Percentiles rank a stretch among this genome's conserved stretches.
These are phyloP conservation scores for Chlamydomonas schloesseri DNA, from an alignment of 139 green algal species.

Conservation along the genomic window DNA sequence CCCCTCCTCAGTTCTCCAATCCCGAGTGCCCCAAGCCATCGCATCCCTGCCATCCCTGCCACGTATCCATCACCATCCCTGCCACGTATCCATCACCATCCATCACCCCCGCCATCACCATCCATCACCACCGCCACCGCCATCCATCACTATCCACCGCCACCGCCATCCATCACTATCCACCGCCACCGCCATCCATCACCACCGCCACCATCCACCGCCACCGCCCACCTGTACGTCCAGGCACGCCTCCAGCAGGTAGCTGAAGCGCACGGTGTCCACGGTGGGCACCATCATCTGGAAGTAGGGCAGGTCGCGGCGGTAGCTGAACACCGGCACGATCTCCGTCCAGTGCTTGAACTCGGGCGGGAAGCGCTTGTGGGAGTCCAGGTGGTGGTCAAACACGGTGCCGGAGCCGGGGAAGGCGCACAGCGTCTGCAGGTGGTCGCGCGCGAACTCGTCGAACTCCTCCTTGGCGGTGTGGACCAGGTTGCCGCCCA, in stretches of 20 bases:
- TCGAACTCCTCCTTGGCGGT: constrained; percentile 72
- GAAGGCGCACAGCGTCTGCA: constrained; percentile 47
- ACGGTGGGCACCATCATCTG: constrained; percentile 85
- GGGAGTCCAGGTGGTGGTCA: constrained; percentile 78
- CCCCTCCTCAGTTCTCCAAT: too few species aligned
- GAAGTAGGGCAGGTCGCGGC: constrained; percentile 81
- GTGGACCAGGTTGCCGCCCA: constrained; percentile 78
- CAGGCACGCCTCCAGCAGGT: constrained; percentile 75
- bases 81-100: too few species aligned
- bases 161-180: too few species aligned
- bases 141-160: too few species aligned
- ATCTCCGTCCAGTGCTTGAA: constrained; percentile 77
- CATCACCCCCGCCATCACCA: too few species aligned
- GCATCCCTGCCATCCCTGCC: too few species aligned
- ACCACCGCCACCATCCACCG: too few species aligned
- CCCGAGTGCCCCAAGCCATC: too few species aligned
- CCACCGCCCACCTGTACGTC: constrained; percentile 60
- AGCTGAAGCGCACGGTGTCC: constrained; percentile 81
- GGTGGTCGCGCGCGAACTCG: constrained; percentile 70
- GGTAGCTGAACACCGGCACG: constrained; percentile 81
- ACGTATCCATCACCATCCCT: too few species aligned
- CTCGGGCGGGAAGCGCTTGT: constrained; percentile 52
- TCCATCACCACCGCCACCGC: too few species aligned
- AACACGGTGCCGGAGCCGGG: constrained; percentile 73
- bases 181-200: too few species aligned